These are phyloP conservation scores for Rubia peregrina DNA, from an alignment of 305 asterid species.

Conservation along the genomic window DNA sequence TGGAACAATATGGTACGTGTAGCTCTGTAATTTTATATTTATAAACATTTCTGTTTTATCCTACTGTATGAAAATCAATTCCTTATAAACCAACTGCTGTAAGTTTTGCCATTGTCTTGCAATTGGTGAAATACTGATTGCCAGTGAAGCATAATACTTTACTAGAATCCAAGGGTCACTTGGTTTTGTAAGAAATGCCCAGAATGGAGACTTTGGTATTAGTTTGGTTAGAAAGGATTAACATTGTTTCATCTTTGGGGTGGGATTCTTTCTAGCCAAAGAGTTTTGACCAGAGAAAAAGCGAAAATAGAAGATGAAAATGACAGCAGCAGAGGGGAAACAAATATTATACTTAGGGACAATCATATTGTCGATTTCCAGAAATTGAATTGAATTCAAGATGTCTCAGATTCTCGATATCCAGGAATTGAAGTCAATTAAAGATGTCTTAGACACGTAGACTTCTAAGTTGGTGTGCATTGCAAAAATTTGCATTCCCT, in stretches of 20 bases:
- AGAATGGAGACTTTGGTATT: background rate
- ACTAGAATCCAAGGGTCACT: background rate
- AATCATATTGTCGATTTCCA: too few species aligned
- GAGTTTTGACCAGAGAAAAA: background rate
- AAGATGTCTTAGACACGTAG: background rate
- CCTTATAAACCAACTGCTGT: background rate
- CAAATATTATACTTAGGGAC: too few species aligned
- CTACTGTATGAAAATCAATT: background rate
- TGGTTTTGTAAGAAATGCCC: background rate
- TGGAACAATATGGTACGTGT: conserved; percentile 48
- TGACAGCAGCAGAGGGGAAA: background rate
- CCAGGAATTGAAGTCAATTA: background rate
- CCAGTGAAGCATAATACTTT: background rate
- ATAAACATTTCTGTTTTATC: background rate
- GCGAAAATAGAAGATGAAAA: background rate
- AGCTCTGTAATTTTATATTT: background rate
- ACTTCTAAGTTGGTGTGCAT: background rate
- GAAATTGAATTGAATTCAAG: too few species aligned
- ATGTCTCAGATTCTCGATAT: background rate
- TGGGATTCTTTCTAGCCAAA: background rate
- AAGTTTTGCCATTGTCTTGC: background rate
- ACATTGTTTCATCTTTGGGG: background rate
- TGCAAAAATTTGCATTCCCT: background rate
- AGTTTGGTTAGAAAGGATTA: background rate
- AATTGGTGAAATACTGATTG: background rate